Conservation (phyloP, 495 filamentous ascomycete genomes). For the Podospora tetraspora region DNA sequence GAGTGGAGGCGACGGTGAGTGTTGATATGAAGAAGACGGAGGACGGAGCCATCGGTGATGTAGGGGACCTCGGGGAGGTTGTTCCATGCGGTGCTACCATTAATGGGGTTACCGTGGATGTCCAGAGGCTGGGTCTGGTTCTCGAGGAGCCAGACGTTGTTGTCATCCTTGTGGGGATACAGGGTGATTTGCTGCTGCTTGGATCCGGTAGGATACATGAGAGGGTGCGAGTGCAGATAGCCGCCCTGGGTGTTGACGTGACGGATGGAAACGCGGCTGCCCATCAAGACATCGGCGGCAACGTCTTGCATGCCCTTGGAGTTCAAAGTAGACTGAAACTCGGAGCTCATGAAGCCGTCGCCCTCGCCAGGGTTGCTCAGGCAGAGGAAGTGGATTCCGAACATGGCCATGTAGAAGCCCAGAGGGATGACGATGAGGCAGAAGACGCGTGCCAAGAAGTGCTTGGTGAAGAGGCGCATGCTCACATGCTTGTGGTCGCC, state of each 20-base stretch:
- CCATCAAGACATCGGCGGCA: constrained; percentile 83
- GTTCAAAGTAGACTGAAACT: constrained; percentile 96
- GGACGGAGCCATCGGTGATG: constrained; percentile 71
- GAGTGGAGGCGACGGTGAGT: constrained; percentile 91
- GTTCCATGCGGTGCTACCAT: constrained; percentile 81
- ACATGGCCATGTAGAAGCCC: constrained; percentile 91
- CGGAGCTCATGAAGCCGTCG: constrained; percentile 98
- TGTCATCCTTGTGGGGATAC: constrained; percentile 98
- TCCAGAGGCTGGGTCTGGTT: constrained; percentile 91
- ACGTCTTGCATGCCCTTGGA: constrained; percentile 94
- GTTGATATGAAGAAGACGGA: constrained; percentile 75
- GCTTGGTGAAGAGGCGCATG: constrained; percentile 84
- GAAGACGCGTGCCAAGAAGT: constrained; percentile 86
- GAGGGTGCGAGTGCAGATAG: constrained; percentile 90
- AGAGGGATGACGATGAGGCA: constrained; percentile 88
- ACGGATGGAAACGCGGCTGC: constrained; percentile 77
- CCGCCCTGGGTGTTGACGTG: constrained; percentile 97
- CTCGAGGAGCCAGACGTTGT: constrained; percentile 89
- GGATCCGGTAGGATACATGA: constrained; percentile 96
- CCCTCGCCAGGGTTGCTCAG: constrained; percentile 92
- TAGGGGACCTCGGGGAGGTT: constrained; percentile 56
- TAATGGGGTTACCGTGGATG: constrained; percentile 64
- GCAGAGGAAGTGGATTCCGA: constrained; percentile 90
- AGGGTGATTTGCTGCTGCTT: constrained; percentile 98
- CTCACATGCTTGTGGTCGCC: constrained; percentile 82